A percentile compares a stretch with the other conserved stretches of the same genome.
phyloP scores from a whole-genome alignment of 2,329 filamentous ascomycete species.

The Emericellopsis atlantica region DNA sequence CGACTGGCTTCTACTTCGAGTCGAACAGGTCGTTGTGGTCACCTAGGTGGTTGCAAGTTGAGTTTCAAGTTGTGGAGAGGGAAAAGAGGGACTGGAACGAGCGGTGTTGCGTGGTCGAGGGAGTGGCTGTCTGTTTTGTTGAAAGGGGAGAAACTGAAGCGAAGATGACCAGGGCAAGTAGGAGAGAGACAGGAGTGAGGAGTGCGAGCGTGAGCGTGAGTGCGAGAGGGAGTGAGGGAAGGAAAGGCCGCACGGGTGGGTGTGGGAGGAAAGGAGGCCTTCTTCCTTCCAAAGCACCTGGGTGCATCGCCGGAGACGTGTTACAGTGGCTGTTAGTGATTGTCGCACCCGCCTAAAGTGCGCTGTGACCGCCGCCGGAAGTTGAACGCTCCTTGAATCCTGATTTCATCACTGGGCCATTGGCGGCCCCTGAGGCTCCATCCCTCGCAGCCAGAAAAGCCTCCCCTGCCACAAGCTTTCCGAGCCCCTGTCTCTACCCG shows the following conservation, averaged over 20 bases:
- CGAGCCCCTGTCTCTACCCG: constrained; percentile 3
- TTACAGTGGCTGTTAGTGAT: neutral
- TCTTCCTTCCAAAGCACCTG: too few species aligned
- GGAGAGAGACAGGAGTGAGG: constrained; percentile 3
- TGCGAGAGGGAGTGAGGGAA: neutral
- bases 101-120: constrained; percentile 15
- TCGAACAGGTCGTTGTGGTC: too few species aligned
- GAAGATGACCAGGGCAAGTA: constrained; percentile 12
- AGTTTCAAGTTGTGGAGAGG: constrained; percentile 5
- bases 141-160: constrained; percentile 18
- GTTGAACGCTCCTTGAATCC: neutral
- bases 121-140: constrained; percentile 23
- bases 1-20: too few species aligned
- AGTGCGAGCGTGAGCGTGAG: constrained; percentile 6
- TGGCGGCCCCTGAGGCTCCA: neutral
- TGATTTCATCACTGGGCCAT: neutral
- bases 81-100: constrained; percentile 29
- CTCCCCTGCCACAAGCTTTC: neutral
- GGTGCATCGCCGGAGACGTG: too few species aligned
- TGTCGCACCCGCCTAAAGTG: neutral
- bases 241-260: neutral
- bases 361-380: neutral
- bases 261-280: neutral
- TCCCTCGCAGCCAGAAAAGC: neutral
- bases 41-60: too few species aligned